These are phyloP conservation scores for Aureobasidium sp. DNA, from an alignment of 2,329 filamentous ascomycete genomes.

Conservation along the genomic window DNA sequence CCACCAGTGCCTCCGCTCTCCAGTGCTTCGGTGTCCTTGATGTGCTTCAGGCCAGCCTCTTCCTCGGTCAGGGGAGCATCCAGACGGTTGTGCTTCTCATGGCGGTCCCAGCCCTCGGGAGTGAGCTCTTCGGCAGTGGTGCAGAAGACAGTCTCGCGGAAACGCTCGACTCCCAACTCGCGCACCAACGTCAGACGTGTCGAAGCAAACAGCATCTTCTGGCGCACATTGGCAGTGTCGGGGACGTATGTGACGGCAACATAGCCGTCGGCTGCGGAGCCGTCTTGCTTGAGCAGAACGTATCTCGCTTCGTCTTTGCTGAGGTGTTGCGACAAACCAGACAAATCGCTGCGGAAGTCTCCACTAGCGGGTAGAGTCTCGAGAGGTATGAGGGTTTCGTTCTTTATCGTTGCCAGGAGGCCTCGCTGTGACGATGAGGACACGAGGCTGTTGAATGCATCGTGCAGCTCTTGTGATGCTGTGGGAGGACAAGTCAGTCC, in stretches of 20 bases:
- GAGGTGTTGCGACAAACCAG: conserved; percentile 56
- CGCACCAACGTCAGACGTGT: conserved; percentile 68
- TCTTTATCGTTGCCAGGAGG: conserved; percentile 62
- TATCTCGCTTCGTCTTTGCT: conserved; percentile 63
- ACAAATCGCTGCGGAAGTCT: conserved; percentile 45
- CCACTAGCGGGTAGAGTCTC: conserved; percentile 46
- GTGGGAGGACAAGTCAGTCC: conserved; percentile 14
- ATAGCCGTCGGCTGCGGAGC: conserved; percentile 38
- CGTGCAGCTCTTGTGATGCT: conserved; percentile 72
- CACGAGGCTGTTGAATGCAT: conserved; percentile 65
- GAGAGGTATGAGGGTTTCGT: conserved; percentile 60
- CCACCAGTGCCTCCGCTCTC: conserved; percentile 62
- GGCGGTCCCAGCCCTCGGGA: conserved; percentile 61
- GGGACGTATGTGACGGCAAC: conserved; percentile 73
- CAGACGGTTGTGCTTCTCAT: conserved; percentile 57
- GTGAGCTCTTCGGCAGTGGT: conserved; percentile 65
- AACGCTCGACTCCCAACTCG: conserved; percentile 71
- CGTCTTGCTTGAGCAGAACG: conserved; percentile 59
- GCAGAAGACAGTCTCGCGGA: conserved; percentile 67
- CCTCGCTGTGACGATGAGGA: conserved; percentile 57
- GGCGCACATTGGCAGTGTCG: conserved; percentile 68
- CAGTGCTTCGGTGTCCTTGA: conserved; percentile 68
- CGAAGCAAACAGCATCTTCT: conserved; percentile 80
- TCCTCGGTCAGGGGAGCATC: conserved; percentile 71
- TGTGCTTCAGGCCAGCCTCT: conserved; percentile 62